Evolutionary conservation across 139 green algal genomes (phyloP), one percentile per base, ranked within the genome.

Genomic region (Marvania coccoides): DNA sequence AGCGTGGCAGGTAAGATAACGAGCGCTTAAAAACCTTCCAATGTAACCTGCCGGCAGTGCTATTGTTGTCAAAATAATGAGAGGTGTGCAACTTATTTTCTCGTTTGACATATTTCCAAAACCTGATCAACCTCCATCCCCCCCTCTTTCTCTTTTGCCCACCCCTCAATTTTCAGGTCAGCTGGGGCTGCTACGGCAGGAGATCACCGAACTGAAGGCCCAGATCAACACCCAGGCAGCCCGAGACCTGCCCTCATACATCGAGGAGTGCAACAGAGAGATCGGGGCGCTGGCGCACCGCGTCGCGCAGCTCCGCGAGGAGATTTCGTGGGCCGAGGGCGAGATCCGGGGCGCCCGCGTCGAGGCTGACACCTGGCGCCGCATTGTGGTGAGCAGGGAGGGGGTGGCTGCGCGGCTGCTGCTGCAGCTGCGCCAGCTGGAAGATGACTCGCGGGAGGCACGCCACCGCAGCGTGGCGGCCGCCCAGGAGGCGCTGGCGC

Each of bases 201-300:
- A 78, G 56, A 35, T 65, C 48, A 7, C 24, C 28, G 58, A 74
- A 40, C 40, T 72, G 63, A 28, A 74, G 58, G 34, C 47, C 6
- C 30, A 37, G 26, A 31, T 67, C 26, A 28, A 60, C 2, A 23
- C 34, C 13, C n/a, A 65, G 1, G 45, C 60, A 9, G 5, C 65
- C 2, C 45, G 58, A 4, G 65, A 65, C 28, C 71, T 78, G 63
- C 65, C 71, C 15, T 23, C 39, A 2, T 74, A 74, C 56, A 70
- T 74, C 26, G 24, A 69, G 37, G 64, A 56, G 37, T 74, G 65
- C 31, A 15, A 73, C 28, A 55, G 34, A 2, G 71, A 78, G 63
- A 64, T 78, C 35, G 71, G 71, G 26, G 26, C 34, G 14, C 57
- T 71, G 29, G 26, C 23, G 15, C 5, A 26, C 12, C 64, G 71